Base-by-base conservation (phyloP, 495 filamentous ascomycete genomes). In the Hypoxylon lienhwacheense region DNA sequence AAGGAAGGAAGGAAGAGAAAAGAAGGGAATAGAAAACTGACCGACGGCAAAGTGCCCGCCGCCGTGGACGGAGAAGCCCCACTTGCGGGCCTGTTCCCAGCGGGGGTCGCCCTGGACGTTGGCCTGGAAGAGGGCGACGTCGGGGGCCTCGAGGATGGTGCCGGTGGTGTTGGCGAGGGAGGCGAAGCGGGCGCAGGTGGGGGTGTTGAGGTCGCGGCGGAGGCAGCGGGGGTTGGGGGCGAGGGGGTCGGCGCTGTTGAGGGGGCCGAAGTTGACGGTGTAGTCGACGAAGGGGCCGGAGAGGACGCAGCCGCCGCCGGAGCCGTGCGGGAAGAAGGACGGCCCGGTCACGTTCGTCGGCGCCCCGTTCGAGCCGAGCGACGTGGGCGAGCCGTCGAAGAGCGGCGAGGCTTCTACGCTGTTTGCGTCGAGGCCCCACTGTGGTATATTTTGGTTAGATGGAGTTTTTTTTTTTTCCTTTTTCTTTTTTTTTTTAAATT, bases 211-310 rank as follows among this genome's bases (percentile, higher is more conserved):
- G 39, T 73, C 70, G 6, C 71, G 71, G 58, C 69, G 70, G 33
- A 73, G 35, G 36, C 72, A 75, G n/a, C 72, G 68, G 43, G 72
- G 71, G 64, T 75, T 75, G 47, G 67, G 59, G 3, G 49, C 53
- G 5, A 69, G 64, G 22, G 69, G 72, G 35, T 68, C 31, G 2
- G 14, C n/a, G 0, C 59, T 53, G 1, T 42, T 55, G 47, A 61
- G 50, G 11, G 72, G 72, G 5, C 72, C 72, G 22, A 75, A 54
- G 61, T 73, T 69, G 36, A 73, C 68, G 0, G 68, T 71, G 49
- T 65, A 65, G 36, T 66, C 63, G 14, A 53, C 50, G 32, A 69
- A 72, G 1, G 67, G 71, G 0, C 72, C 71, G 0, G 46, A 25
- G 10, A 64, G 65, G 37, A 75, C 35, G 47, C 72, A 73, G 2